Conservation (phyloP, 805 yeast genomes). For the Maudiozyma saulgeensis region DNA sequence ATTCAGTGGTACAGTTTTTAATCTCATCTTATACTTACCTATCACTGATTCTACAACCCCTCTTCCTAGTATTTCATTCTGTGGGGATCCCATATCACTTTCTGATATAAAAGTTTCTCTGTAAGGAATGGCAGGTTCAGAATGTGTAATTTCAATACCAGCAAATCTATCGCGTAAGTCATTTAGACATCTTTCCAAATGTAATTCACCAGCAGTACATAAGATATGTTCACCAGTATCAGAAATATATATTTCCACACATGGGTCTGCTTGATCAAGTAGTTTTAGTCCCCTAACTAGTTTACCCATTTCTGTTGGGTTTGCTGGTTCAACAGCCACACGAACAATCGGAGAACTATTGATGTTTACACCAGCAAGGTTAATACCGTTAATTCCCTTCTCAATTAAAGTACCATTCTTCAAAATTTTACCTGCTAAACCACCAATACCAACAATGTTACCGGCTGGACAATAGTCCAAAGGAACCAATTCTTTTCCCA, state of each 20-base stretch:
- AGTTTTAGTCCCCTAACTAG: slow-evolving; percentile 71
- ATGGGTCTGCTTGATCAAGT: slow-evolving; percentile 85
- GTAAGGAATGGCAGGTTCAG: slow-evolving; percentile 91
- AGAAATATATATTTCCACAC: slow-evolving; percentile 76
- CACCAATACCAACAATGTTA: slow-evolving; percentile 87
- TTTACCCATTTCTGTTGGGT: slow-evolving; percentile 68
- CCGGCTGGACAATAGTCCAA: slow-evolving; percentile 85
- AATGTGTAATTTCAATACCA: slow-evolving; percentile 72
- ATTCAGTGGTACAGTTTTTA: slow-evolving; percentile 49
- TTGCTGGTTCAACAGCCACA: slow-evolving; percentile 91
- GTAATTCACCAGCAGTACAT: slow-evolving; percentile 95
- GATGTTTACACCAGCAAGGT: slow-evolving; percentile 64
- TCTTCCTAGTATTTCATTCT: slow-evolving; percentile 37
- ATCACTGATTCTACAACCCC: slow-evolving; percentile 43
- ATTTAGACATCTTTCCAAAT: slow-evolving; percentile 85
- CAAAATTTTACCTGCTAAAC: slow-evolving; percentile 69
- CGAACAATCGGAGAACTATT: slow-evolving; percentile 86
- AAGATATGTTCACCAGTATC: slow-evolving; percentile 89
- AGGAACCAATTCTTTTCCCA: slow-evolving; percentile 86
- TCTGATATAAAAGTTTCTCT: slow-evolving; percentile 65
- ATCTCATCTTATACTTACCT: slow-evolving; percentile 37
- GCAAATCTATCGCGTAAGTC: slow-evolving; percentile 90
- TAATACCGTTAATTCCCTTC: slow-evolving; percentile 51
- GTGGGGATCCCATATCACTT: slow-evolving; percentile 44
- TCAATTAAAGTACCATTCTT: slow-evolving; percentile 79